Evolutionary conservation across 1,284 basidiomycete species (phyloP).

Genomic region (Gastroboletus turbinatus): DNA sequence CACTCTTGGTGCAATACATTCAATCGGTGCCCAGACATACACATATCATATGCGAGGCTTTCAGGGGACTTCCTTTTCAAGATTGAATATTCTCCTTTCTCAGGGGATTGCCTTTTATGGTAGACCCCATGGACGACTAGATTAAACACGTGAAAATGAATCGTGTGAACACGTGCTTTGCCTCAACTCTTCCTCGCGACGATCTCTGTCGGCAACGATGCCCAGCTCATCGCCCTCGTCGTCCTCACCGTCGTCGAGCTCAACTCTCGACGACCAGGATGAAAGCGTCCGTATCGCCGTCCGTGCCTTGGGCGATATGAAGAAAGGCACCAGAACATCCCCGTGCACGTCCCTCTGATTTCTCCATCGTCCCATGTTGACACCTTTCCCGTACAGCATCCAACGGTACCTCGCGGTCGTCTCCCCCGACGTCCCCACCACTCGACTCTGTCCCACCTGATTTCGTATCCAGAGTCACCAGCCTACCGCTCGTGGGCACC

Average conservation of each 20-base stretch:
- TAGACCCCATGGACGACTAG: neutral
- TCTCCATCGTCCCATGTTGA: neutral
- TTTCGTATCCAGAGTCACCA: slow-evolving; percentile 45
- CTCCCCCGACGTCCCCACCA: slow-evolving; percentile 15
- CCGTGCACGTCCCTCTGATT: slow-evolving; percentile 7
- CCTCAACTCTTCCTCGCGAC: neutral
- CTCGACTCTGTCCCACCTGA: slow-evolving; percentile 26
- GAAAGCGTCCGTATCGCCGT: slow-evolving; percentile 43
- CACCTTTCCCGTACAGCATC: neutral
- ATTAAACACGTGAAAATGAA: slow-evolving; percentile 24
- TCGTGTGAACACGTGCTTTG: slow-evolving; percentile 5
- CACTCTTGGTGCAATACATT: neutral
- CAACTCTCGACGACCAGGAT: slow-evolving; percentile 32
- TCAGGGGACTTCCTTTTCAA: slow-evolving; percentile 19
- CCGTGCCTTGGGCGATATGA: slow-evolving; percentile 40
- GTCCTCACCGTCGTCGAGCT: slow-evolving; percentile 9
- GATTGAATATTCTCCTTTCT: neutral
- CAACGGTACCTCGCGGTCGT: neutral
- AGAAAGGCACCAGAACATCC: slow-evolving; percentile 18
- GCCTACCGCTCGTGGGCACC: slow-evolving; percentile 46
- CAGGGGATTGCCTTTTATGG: slow-evolving; percentile 13
- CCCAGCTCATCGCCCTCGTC: slow-evolving; percentile 11
- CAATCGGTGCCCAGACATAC: slow-evolving; percentile 6
- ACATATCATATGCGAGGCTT: neutral
- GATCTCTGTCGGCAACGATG: slow-evolving; percentile 11